Evolutionary conservation across 176 grass and related monocot species (phyloP), one percentile per base, ranked within the genome.

Genomic region (Eleusine indica): DNA sequence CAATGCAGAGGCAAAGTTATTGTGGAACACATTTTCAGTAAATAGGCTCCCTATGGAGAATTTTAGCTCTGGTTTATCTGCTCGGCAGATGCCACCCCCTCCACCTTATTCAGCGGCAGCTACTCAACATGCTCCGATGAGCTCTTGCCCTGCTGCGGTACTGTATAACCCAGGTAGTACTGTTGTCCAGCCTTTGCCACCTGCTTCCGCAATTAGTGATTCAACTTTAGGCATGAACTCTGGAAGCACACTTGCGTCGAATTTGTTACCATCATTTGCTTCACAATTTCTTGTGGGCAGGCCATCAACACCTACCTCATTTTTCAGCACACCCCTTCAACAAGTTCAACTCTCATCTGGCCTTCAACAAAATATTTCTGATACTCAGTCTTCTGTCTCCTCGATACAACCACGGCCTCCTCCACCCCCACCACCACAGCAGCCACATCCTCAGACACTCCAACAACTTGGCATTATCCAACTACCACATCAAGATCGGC

Each of bases 361-460:
- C 67, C 80, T 86, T 89, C 80, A 77, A 69, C 90, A 94, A 76
- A 86, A 75, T 48, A 75, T 88, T 60, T 87, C 89, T 70, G 83
- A 85, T 70, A 74, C 87, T 68, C 89, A 86, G 74, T 39, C 86
- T 76, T 85, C 90, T 74, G 46, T 88, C 80, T 88, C 84, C 60
- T 88, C 82, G 32, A 67, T 88, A 70, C 88, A 89, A 73, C 74
- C 86, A 61, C 89, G 86, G 7, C 82, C 85, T 86, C 87, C 91
- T 29, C 94, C 87, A 74, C 91, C 92, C 22, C 96, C 92, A 5
- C 92, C 96, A 58, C 94, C 90, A 70, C 92, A 89, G 78, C 82
- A 93, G 48, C 96, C 96, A 78, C 93, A 93, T 86, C 96, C 93
- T 67, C 96, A 98, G 76, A 75, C 86, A 73, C 82, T 78, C 8